phyloP scores from a whole-genome alignment of 768 basidiomycete genomes.

The Boletellus ananiceps region DNA sequence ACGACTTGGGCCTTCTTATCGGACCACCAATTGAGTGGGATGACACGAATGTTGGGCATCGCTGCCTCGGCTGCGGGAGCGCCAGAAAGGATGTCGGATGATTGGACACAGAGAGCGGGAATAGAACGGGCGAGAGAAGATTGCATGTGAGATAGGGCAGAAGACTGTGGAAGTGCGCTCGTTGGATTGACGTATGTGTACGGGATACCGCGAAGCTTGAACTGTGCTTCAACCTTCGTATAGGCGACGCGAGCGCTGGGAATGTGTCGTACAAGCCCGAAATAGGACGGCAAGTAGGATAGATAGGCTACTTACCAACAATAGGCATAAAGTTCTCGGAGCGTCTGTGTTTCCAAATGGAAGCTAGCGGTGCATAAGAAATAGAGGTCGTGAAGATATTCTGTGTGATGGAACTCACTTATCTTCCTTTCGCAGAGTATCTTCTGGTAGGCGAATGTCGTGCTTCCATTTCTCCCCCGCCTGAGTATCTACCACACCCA shows the following conservation, averaged over 20 bases:
- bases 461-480: constrained; percentile 32
- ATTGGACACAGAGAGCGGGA: constrained; percentile 79
- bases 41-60: constrained; percentile 87
- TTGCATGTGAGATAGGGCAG: constrained; percentile 54
- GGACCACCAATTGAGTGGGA: constrained; percentile 90
- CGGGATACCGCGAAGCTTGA: constrained; percentile 76
- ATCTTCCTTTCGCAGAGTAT: constrained; percentile 22
- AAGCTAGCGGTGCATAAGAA: constrained; percentile 36
- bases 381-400: neutral
- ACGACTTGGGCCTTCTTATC: constrained; percentile 76
- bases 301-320: constrained; percentile 57
- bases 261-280: neutral
- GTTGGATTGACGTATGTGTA: constrained; percentile 70
- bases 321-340: constrained; percentile 80
- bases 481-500: constrained; percentile 15
- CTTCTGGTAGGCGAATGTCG: constrained; percentile 5
- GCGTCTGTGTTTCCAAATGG: constrained; percentile 63
- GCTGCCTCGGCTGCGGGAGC: constrained; percentile 88
- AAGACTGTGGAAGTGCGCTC: constrained; percentile 34
- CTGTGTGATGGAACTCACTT: constrained; percentile 17
- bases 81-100: constrained; percentile 74
- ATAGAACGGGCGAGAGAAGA: constrained; percentile 74
- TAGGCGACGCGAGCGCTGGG: constrained; percentile 85
- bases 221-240: constrained; percentile 81
- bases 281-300: neutral